A percentile compares a stretch with the other conserved stretches of the same genome.
These are phyloP conservation scores for Paxillus involutus DNA, from an alignment of 768 basidiomycete species.

Conservation along the genomic window DNA sequence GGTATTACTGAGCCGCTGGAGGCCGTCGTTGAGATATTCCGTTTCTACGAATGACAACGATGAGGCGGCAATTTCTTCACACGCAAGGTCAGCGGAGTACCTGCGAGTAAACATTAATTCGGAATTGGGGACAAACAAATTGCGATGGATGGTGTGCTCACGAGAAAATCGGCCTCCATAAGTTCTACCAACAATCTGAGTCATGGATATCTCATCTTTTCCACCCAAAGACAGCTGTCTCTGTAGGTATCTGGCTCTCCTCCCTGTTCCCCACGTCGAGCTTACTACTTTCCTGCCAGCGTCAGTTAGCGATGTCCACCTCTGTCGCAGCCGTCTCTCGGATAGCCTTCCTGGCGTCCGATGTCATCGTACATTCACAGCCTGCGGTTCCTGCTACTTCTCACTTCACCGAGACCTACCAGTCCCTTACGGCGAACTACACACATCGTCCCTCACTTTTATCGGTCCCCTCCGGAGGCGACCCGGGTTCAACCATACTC, in stretches of 20 bases:
- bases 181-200: not conserved
- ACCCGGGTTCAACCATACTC: constrained; percentile 59
- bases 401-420: constrained; percentile 33
- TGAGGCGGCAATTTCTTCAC: too few species aligned
- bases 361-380: constrained; percentile 59
- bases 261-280: not conserved
- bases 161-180: constrained; percentile 11
- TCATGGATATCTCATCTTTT: not conserved
- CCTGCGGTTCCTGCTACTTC: constrained; percentile 42
- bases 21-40: too few species aligned
- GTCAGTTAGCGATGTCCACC: constrained; percentile 20
- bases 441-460: constrained; percentile 43
- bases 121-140: constrained; percentile 22
- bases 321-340: constrained; percentile 52
- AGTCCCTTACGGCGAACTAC: constrained; percentile 33
- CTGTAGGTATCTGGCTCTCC: constrained; percentile 4
- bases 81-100: not conserved
- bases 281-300: constrained; percentile 2
- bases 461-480: constrained; percentile 61
- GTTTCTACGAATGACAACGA: too few species aligned
- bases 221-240: not conserved
- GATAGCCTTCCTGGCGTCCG: constrained; percentile 70
- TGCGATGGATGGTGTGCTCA: constrained; percentile 20
- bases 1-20: too few species aligned
- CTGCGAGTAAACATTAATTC: constrained; percentile 12